Base-by-base conservation (phyloP, 202 grass and related monocot species). In the Hordeum pubiflorum region DNA sequence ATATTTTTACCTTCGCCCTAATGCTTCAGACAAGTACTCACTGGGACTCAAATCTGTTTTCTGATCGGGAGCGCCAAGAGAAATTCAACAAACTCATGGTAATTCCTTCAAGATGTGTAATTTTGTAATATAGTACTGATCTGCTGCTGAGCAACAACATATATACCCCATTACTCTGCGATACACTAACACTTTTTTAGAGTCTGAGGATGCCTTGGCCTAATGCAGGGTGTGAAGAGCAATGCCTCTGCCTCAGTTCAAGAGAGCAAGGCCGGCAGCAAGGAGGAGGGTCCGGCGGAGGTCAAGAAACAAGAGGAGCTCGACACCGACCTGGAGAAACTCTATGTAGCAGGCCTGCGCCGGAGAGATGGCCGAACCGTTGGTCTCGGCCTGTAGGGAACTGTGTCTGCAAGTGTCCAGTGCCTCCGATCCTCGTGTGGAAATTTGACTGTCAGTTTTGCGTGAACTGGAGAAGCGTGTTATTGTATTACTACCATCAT, bases 51-150 rank as follows among this genome's bases (percentile, higher is more conserved):
- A 90, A 92, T 91, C 69, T 95, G 65, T 98, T 98, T 83, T 68
- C 80, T 79, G 90, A 98, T 14, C 86, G 63, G 10, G 92, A 98
- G 21, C 90, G 96, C 60, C 96, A 98, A 77, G 92, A 98, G 80
- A 98, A 98, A 77, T 98, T 99, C 74, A 99, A 99, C 75, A 95
- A 93, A 86, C 96, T 99, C 82, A 99, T 95, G 96, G 96, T 99
- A 91, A 91, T 81, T 83, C 79, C 69, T 66, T 79, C 48, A 34
- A 59, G 36, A 17, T 44, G 2, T 31, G 10, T 27, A 69, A 79
- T 56, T 26, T 37, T 29, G 20, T 22, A 44, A 20, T 66, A 70
- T 46, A 58, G 80, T 50, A 20, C 17, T 18, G 18, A 20, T 27
- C 20, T 65, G 23, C 20, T 76, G 18, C 40, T 43, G 79, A 63